phyloP scores from a whole-genome alignment of 805 yeast species.

The Priceomyces fermenticarens region DNA sequence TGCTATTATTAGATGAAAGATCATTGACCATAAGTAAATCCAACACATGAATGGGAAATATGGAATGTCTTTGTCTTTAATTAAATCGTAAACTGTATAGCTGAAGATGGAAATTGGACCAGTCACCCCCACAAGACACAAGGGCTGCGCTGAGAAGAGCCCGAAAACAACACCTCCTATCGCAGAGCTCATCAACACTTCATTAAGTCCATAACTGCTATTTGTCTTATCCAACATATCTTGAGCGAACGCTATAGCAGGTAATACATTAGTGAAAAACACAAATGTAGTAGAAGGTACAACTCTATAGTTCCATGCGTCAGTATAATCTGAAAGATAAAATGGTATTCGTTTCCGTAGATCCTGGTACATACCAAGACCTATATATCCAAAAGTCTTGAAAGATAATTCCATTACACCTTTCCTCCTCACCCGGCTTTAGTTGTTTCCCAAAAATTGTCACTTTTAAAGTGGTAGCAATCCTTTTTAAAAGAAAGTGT shows the following conservation, averaged over 20 bases:
- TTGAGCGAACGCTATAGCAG: slow-evolving; percentile 94
- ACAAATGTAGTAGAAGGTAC: slow-evolving; percentile 80
- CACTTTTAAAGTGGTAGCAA: no score
- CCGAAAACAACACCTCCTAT: slow-evolving; percentile 91
- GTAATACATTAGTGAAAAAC: slow-evolving; percentile 85
- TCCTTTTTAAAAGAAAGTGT: no score
- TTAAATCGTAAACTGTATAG: slow-evolving; percentile 79
- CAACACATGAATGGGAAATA: slow-evolving; percentile 94
- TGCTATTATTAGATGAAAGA: slow-evolving; percentile 73
- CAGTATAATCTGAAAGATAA: slow-evolving; percentile 76
- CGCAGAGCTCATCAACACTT: slow-evolving; percentile 78
- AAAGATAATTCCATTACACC: slow-evolving; percentile 3
- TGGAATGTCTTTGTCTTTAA: slow-evolving; percentile 50
- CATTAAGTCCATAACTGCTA: slow-evolving; percentile 88
- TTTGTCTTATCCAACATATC: slow-evolving; percentile 94
- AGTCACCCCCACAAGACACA: slow-evolving; percentile 94
- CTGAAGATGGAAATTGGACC: slow-evolving; percentile 94
- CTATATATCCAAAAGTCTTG: slow-evolving; percentile 19
- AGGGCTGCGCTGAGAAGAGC: slow-evolving; percentile 80
- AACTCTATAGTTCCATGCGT: slow-evolving; percentile 82
- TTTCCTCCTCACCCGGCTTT: background rate
- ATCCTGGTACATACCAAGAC: slow-evolving; percentile 55
- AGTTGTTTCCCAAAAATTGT: no score
- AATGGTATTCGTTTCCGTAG: slow-evolving; percentile 55
- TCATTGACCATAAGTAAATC: slow-evolving; percentile 90